These are phyloP conservation scores for Candida railenensis DNA, from an alignment of 805 yeast species.

Conservation along the genomic window DNA sequence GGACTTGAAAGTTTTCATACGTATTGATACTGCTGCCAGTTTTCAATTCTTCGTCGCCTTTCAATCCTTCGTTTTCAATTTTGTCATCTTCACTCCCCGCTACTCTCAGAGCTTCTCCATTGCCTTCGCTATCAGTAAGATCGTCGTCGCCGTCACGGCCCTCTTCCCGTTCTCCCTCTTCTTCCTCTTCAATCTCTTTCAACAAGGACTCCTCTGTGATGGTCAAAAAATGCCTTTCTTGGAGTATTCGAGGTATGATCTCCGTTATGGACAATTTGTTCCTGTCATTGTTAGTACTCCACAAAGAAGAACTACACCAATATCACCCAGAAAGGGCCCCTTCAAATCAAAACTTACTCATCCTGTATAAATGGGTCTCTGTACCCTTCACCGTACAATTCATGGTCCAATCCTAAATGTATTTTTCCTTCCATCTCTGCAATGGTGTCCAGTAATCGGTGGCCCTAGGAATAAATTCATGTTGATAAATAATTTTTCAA, in stretches of 20 bases:
- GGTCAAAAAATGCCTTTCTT: constrained; percentile 57
- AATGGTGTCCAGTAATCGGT: too few relatives aligned
- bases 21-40: constrained; percentile 13
- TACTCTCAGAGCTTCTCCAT: constrained; percentile 9
- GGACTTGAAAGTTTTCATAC: constrained; percentile 43
- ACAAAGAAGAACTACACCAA: background rate
- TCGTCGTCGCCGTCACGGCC: constrained; percentile 4
- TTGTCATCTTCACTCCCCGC: background rate
- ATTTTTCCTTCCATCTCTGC: constrained; percentile 6
- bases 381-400: constrained; percentile 27
- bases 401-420: constrained; percentile 25
- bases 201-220: constrained; percentile 55
- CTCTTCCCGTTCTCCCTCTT: constrained; percentile 8
- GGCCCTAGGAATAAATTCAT: too few relatives aligned
- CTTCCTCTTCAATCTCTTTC: constrained; percentile 39
- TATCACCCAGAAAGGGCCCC: background rate
- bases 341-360: constrained; percentile 30
- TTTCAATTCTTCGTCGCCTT: constrained; percentile 10
- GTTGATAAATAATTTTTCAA: too few relatives aligned
- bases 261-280: constrained; percentile 49
- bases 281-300: constrained; percentile 20
- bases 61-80: constrained; percentile 5
- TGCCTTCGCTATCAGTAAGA: too few relatives aligned
- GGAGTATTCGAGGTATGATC: constrained; percentile 57
- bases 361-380: constrained; percentile 38